Percentiles rank a stretch among this genome's conserved stretches.
Conservation (phyloP, 148 eudicot species). For the Rheum nobile region DNA sequence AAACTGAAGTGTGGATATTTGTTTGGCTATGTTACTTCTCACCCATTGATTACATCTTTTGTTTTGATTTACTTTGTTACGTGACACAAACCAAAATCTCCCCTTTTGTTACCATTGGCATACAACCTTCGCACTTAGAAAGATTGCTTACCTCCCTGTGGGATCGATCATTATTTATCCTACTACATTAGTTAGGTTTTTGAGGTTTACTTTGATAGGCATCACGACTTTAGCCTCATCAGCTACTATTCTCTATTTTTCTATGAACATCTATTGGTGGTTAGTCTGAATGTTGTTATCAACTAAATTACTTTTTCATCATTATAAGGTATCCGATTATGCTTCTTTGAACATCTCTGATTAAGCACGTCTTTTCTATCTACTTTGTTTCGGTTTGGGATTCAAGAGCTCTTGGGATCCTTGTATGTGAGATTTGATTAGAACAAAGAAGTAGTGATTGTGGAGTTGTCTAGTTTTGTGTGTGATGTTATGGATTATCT, state of each 20-base stretch:
- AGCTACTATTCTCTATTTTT: not conserved
- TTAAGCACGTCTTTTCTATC: not conserved
- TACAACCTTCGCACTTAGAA: no score
- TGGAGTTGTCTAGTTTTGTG: conserved; percentile 38
- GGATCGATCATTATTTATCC: no score
- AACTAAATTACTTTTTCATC: not conserved
- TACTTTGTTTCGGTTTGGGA: conserved; percentile 7
- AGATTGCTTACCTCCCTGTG: no score
- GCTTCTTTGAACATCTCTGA: not conserved
- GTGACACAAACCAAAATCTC: no score
- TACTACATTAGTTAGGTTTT: no score
- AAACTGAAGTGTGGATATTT: no score
- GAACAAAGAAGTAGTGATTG: conserved; percentile 45
- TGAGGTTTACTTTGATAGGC: no score
- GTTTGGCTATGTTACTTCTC: no score
- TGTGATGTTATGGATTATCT: conserved; percentile 30
- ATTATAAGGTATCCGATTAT: not conserved
- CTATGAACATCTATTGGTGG: not conserved
- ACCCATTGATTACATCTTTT: no score
- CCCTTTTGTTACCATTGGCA: no score
- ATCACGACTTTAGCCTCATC: no score
- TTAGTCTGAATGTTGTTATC: not conserved
- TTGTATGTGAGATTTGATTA: conserved; percentile 45
- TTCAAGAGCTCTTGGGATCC: conserved; percentile 48
- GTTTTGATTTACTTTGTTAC: no score